Base-by-base conservation (phyloP, 495 filamentous ascomycete species). In the Tuber microsphaerosporum region DNA sequence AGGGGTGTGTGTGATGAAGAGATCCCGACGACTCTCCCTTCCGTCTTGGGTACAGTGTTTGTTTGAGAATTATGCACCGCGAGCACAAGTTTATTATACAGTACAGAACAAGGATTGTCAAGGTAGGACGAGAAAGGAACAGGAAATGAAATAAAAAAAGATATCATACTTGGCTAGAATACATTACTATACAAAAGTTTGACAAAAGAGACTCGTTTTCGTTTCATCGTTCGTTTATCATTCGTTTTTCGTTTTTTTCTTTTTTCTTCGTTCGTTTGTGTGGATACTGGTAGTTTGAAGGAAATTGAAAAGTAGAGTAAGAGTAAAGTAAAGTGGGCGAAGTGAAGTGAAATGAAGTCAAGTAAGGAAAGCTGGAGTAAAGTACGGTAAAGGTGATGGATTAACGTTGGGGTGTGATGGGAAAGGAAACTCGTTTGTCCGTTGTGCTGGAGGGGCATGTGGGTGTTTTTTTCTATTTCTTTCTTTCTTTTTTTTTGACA, bases 381-480 rank as follows among this genome's bases (percentile, higher is more conserved):
- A 26, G 56, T 65, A 34, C 0, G 51, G 51, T 61, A 17, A 17
- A 65, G 17, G 26, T n/a, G 26, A 61, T 2, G 2, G n/a, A 61
- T 65, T 31, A 65, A 65, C 26, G 56, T 26, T n/a, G 26, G 56
- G 48, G 26, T 31, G 16, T 65, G 12, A 65, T 65, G 16, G 14
- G 26, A 31, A 31, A 65, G 56, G 26, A 65, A 17, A 65, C 14
- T 65, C 56, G 56, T 65, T 65, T 65, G n/a, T 65, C 56, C 56
- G 26, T 65, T 65, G 56, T 65, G 56, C 56, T 65, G 56, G 56
- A 65, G 56, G 56, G 26, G 56, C 56, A 26, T 65, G 56, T 31
- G 56, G 26, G 10, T 17, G n/a, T 14, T 34, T 17, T 31, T 31
- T 34, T 1, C 0, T 2, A 6, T 31, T 65, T 1, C 1, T 8